A percentile compares a stretch with the other conserved stretches of the same genome.
Evolutionary conservation across 768 basidiomycete species (phyloP).

Genomic region (Pisolithus sp.): DNA sequence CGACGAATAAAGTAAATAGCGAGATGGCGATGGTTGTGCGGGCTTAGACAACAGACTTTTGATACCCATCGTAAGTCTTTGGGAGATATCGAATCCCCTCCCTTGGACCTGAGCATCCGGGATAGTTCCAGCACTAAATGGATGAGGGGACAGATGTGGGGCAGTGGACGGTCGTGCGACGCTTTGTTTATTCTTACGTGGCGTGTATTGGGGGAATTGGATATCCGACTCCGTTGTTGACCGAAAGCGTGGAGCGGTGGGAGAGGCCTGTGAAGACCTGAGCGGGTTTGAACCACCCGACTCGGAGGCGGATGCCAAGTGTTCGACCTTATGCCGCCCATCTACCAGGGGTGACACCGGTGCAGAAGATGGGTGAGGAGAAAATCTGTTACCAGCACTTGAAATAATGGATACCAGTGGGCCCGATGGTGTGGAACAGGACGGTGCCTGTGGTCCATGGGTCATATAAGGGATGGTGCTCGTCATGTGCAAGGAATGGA

Average conservation of each 20-base stretch:
- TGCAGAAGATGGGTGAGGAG: constrained; percentile 18
- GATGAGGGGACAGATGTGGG: constrained; percentile 6
- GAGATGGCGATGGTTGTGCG: constrained; percentile 15
- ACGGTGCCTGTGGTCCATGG: constrained; percentile 1
- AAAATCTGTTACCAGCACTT: constrained; percentile 13
- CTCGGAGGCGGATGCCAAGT: constrained; percentile 5
- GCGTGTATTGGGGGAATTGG: constrained; percentile 3
- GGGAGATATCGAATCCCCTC: constrained; percentile 7
- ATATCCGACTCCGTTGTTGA: constrained; percentile 17
- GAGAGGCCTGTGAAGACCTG: constrained; percentile 12
- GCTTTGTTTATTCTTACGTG: background rate
- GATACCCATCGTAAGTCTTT: constrained; percentile 22
- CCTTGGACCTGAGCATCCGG: constrained; percentile 5
- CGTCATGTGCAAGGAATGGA: constrained; percentile 13
- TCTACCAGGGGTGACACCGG: constrained; percentile 18
- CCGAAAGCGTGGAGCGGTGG: constrained; percentile 8
- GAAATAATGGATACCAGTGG: constrained; percentile 23
- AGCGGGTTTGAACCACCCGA: constrained; percentile 5
- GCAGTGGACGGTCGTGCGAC: constrained; percentile 14
- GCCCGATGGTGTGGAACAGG: constrained; percentile 15
- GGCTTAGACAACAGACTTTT: constrained; percentile 34
- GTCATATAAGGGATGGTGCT: constrained; percentile 6
- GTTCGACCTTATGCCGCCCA: constrained; percentile 13
- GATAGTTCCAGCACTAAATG: background rate
- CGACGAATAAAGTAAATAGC: constrained; percentile 16